Percentiles rank a stretch among this genome's conserved stretches.
Conservation (phyloP, 2,329 filamentous ascomycete species). For the Claviceps purpurea region DNA sequence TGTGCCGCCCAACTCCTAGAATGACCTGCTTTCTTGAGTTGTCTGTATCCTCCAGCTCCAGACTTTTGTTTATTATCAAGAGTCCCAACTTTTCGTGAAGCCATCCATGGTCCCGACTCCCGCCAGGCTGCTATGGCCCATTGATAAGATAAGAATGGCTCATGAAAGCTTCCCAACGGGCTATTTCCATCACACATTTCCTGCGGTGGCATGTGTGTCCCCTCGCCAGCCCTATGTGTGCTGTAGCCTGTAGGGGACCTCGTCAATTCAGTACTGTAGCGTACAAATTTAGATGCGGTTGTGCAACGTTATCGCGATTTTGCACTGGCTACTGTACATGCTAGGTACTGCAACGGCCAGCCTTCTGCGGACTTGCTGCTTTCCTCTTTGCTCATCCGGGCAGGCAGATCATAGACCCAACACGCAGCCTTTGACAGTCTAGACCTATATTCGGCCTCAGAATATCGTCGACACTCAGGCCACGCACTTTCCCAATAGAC, state of each 20-base stretch:
- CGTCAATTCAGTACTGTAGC: not conserved
- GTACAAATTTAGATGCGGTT: not conserved
- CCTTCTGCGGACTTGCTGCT: not conserved
- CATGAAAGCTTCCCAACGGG: not conserved
- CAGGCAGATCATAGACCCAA: slow-evolving; percentile 33
- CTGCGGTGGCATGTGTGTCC: not conserved
- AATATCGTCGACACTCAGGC: slow-evolving; percentile 31
- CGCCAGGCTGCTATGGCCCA: too few species aligned
- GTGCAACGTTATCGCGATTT: not conserved
- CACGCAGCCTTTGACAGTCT: slow-evolving; percentile 30
- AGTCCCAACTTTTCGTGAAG: too few species aligned
- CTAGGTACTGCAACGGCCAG: not conserved
- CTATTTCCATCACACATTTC: not conserved
- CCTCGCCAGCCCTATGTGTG: not conserved
- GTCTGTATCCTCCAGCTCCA: too few species aligned
- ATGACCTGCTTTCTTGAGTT: too few species aligned
- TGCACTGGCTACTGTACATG: not conserved
- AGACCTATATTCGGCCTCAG: slow-evolving; percentile 30
- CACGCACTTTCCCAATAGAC: slow-evolving; percentile 31
- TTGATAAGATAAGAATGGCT: not conserved
- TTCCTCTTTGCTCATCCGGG: slow-evolving; percentile 12
- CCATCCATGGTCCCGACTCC: too few species aligned
- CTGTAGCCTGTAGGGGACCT: not conserved
- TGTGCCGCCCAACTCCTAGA: too few species aligned
- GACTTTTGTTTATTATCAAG: too few species aligned